A percentile compares a stretch with the other conserved stretches of the same genome.
phyloP scores from a whole-genome alignment of 192 early-diverging fungal species.

The Dimargaris xerosporica region DNA sequence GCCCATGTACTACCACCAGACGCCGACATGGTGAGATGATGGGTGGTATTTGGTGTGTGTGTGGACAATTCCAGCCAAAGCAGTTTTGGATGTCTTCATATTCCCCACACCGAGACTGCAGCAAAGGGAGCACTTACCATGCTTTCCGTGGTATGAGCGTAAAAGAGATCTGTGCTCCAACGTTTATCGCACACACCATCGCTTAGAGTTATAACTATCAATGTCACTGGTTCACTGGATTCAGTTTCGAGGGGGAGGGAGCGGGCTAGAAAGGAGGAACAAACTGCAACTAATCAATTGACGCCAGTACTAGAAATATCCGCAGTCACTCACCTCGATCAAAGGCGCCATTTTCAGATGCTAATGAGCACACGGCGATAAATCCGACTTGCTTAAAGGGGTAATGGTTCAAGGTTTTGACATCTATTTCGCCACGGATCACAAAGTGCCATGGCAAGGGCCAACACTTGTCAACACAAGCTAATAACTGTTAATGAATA shows the following conservation, averaged over 20 bases:
- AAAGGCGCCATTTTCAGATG: conserved; percentile 13
- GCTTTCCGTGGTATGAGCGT: conserved; percentile 54
- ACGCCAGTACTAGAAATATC: conserved; percentile 12
- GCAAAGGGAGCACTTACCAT: conserved; percentile 34
- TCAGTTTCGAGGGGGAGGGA: conserved; percentile 13
- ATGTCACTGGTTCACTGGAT: not conserved
- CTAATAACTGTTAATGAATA: not conserved
- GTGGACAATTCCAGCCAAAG: too few relatives aligned
- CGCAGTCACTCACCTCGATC: conserved; percentile 18
- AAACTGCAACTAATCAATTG: conserved; percentile 12
- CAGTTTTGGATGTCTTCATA: not conserved
- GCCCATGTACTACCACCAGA: too few relatives aligned
- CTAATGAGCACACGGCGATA: not conserved
- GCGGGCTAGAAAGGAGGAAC: conserved; percentile 11
- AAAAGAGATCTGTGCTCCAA: conserved; percentile 37
- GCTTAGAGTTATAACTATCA: not conserved
- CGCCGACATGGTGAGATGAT: too few relatives aligned
- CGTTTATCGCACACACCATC: not conserved
- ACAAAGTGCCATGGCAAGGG: not conserved
- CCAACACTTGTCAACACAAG: not conserved
- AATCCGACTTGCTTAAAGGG: conserved; percentile 3
- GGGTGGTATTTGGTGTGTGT: too few relatives aligned
- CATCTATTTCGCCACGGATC: not conserved
- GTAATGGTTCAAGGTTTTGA: not conserved
- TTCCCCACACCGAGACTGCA: not conserved